These are phyloP conservation scores for Bipolaris gigantea DNA, from an alignment of 2,329 filamentous ascomycete genomes.

Conservation along the genomic window DNA sequence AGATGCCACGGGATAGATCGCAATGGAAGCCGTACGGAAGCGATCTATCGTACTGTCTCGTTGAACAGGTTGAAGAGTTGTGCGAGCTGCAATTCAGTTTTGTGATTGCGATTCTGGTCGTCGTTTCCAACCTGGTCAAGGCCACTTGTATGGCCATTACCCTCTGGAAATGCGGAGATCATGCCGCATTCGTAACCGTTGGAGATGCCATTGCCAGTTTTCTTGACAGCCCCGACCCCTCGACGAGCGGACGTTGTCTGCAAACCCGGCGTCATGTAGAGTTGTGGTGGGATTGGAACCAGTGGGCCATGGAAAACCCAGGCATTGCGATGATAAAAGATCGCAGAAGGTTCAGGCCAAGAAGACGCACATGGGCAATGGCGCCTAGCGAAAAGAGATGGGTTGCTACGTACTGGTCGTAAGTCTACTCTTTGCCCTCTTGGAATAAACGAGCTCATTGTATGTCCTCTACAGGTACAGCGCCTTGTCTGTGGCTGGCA, in stretches of 20 bases:
- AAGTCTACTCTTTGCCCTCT: not conserved
- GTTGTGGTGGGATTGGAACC: conserved; percentile 1
- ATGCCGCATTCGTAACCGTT: conserved; percentile 23
- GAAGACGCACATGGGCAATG: not conserved
- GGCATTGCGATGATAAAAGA: not conserved
- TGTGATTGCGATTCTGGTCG: conserved; percentile 21
- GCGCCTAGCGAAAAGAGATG: not conserved
- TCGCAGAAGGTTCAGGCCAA: not conserved
- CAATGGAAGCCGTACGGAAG: conserved; percentile 15
- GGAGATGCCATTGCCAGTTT: conserved; percentile 29
- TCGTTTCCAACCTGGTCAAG: conserved; percentile 14
- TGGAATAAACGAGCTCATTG: not conserved
- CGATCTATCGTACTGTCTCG: conserved; percentile 23
- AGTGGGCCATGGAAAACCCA: not conserved
- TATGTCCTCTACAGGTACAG: not conserved
- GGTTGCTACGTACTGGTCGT: conserved; percentile 1
- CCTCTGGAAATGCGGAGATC: conserved; percentile 7
- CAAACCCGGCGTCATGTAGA: conserved; percentile 1
- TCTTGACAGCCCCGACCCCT: conserved; percentile 17
- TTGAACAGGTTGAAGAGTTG: conserved; percentile 18
- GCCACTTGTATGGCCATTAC: conserved; percentile 12
- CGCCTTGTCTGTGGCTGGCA: not conserved
- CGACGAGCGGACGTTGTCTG: conserved; percentile 13
- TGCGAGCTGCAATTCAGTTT: conserved; percentile 35
- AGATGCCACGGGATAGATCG: conserved; percentile 8